These are phyloP conservation scores for Lipomyces kockii DNA, from an alignment of 805 yeast species.

Conservation along the genomic window DNA sequence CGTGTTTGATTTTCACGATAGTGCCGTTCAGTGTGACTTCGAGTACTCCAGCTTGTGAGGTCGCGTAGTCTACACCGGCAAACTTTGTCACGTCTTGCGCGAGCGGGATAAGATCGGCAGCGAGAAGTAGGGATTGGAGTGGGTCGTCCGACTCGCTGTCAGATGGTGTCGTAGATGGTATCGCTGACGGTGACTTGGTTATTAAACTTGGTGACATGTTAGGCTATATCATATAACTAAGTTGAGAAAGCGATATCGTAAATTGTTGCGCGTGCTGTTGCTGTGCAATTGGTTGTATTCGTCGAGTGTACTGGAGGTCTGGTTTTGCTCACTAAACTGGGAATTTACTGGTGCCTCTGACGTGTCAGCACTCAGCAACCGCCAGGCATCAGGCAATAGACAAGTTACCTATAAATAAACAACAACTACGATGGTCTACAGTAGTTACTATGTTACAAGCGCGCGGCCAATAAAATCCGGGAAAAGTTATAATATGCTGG, in stretches of 20 bases:
- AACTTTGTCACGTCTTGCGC: constrained; percentile 21
- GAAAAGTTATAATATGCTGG: too few species aligned
- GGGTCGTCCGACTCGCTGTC: constrained; percentile 3
- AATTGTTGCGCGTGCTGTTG: not conserved
- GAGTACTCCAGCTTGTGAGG: constrained; percentile 26
- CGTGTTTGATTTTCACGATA: constrained; percentile 51
- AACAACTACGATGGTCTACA: not conserved
- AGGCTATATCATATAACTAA: not conserved
- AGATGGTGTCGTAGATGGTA: not conserved
- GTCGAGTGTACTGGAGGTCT: not conserved
- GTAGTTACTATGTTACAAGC: not conserved
- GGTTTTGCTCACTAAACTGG: not conserved
- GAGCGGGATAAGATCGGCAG: constrained; percentile 24
- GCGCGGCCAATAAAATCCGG: too few species aligned
- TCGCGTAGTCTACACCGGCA: constrained; percentile 30
- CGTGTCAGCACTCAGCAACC: too few species aligned
- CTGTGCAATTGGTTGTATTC: not conserved
- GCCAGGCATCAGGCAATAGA: too few species aligned
- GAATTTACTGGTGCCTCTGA: not conserved
- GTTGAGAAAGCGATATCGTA: not conserved
- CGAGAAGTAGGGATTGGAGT: not conserved
- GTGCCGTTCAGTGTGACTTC: constrained; percentile 23
- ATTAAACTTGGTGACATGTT: not conserved
- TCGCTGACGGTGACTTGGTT: not conserved
- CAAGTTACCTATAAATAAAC: too few species aligned